phyloP scores from a whole-genome alignment of 768 basidiomycete genomes.

The Piloderma croceum region DNA sequence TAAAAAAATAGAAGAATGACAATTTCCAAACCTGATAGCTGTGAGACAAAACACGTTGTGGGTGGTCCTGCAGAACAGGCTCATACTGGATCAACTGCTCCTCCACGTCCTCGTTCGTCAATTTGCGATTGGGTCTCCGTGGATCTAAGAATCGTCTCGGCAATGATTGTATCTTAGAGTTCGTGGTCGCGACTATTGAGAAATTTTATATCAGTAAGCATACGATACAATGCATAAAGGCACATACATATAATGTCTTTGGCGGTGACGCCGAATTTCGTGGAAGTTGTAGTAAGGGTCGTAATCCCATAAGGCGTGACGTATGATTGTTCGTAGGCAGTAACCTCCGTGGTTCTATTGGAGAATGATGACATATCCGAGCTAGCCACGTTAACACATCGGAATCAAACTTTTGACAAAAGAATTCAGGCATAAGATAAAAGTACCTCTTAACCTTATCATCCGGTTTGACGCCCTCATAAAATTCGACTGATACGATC shows the following conservation, averaged over 20 bases:
- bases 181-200: slow-evolving; percentile 65
- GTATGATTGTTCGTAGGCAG: slow-evolving; percentile 64
- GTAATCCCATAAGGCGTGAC: slow-evolving; percentile 64
- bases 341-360: slow-evolving; percentile 45
- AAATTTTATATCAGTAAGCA: background rate
- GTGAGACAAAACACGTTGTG: slow-evolving; percentile 46
- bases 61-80: slow-evolving; percentile 67
- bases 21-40: slow-evolving; percentile 34
- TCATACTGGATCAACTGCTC: slow-evolving; percentile 87
- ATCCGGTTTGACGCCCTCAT: slow-evolving; percentile 67
- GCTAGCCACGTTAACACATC: slow-evolving; percentile 26
- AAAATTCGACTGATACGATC: slow-evolving; percentile 81
- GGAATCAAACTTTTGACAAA: slow-evolving; percentile 1
- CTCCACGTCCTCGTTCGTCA: slow-evolving; percentile 72
- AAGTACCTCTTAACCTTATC: slow-evolving; percentile 65
- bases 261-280: slow-evolving; percentile 81
- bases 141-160: slow-evolving; percentile 76
- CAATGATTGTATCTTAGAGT: slow-evolving; percentile 68
- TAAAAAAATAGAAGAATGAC: background rate
- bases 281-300: slow-evolving; percentile 69
- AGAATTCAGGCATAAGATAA: background rate
- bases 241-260: slow-evolving; percentile 83
- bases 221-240: background rate
- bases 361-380: slow-evolving; percentile 52
- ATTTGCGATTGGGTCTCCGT: slow-evolving; percentile 72